Conservation (phyloP, 352 stramenopile species). For the Phytophthora tubulina region DNA sequence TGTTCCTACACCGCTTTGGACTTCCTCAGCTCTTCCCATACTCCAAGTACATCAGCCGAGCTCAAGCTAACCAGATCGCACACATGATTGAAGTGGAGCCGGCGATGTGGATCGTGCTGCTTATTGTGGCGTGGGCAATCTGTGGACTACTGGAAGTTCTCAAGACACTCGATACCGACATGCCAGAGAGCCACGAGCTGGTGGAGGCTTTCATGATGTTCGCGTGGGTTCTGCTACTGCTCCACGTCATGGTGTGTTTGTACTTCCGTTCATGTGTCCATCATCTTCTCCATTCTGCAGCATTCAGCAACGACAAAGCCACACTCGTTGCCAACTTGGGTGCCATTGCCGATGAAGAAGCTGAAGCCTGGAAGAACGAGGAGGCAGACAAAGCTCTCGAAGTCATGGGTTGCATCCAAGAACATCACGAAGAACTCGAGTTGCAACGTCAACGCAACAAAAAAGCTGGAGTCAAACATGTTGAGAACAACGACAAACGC, state of each 20-base stretch:
- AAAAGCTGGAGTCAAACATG: constrained; percentile 1
- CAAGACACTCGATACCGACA: constrained; percentile 22
- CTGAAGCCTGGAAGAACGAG: constrained; percentile 30
- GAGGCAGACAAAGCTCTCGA: constrained; percentile 34
- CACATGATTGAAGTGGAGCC: constrained; percentile 80
- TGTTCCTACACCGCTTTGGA: constrained; percentile 52
- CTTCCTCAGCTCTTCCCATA: constrained; percentile 67
- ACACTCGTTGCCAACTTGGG: constrained; percentile 32
- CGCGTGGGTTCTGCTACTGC: constrained; percentile 45
- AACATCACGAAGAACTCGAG: constrained; percentile 39
- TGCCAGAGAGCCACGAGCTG: constrained; percentile 39
- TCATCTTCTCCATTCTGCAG: constrained; percentile 25
- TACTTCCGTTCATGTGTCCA: constrained; percentile 46
- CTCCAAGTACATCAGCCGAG: constrained; percentile 76
- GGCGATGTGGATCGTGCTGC: constrained; percentile 63
- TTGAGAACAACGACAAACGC: constrained; percentile 8
- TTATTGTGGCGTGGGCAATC: constrained; percentile 52
- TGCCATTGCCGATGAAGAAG: constrained; percentile 31
- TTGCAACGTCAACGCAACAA: constrained; percentile 26
- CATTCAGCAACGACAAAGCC: constrained; percentile 30
- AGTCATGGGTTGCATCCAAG: constrained; percentile 38
- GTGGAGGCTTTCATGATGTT: constrained; percentile 52
- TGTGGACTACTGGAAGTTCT: constrained; percentile 43
- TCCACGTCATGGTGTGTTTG: constrained; percentile 49
- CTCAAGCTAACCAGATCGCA: constrained; percentile 77